phyloP scores from a whole-genome alignment of 1,139 yeast species.

The Lodderomyces theae region DNA sequence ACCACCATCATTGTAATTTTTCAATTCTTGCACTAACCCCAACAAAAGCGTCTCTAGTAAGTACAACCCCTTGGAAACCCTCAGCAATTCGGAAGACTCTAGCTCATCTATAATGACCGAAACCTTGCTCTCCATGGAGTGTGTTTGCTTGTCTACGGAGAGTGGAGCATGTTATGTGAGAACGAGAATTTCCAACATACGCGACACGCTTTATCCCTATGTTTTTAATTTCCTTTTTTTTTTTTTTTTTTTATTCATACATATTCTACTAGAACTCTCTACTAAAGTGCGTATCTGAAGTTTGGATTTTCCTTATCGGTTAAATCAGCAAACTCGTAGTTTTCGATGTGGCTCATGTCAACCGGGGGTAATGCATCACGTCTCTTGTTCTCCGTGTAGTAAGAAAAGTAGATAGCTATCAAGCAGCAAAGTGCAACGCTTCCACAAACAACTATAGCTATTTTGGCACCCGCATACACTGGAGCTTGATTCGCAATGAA shows the following conservation, averaged over 20 bases:
- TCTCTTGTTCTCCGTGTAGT: slow-evolving; percentile 24
- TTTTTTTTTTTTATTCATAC: no score
- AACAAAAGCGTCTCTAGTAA: slow-evolving; percentile 19
- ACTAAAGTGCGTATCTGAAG: slow-evolving; percentile 45
- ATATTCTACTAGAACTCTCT: neutral
- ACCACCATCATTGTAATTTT: slow-evolving; percentile 16
- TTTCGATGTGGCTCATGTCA: slow-evolving; percentile 27
- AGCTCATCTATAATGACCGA: neutral
- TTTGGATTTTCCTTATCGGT: slow-evolving; percentile 66
- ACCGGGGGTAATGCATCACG: slow-evolving; percentile 20
- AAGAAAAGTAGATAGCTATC: slow-evolving; percentile 27
- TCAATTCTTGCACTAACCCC: slow-evolving; percentile 27
- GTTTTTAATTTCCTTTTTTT: no score
- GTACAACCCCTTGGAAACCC: slow-evolving; percentile 15
- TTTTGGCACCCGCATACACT: slow-evolving; percentile 44
- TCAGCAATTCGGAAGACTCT: neutral
- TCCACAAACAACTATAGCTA: slow-evolving; percentile 34
- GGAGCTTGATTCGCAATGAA: slow-evolving; percentile 56
- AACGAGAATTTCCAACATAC: no score
- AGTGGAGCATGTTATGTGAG: no score
- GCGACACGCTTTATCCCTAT: no score
- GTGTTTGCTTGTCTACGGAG: no score
- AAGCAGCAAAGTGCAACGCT: slow-evolving; percentile 23
- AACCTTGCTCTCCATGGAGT: neutral
- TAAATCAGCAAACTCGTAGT: slow-evolving; percentile 57